Evolutionary conservation across 352 stramenopile species (phyloP).

Genomic region (Phytopythium oedochilum): DNA sequence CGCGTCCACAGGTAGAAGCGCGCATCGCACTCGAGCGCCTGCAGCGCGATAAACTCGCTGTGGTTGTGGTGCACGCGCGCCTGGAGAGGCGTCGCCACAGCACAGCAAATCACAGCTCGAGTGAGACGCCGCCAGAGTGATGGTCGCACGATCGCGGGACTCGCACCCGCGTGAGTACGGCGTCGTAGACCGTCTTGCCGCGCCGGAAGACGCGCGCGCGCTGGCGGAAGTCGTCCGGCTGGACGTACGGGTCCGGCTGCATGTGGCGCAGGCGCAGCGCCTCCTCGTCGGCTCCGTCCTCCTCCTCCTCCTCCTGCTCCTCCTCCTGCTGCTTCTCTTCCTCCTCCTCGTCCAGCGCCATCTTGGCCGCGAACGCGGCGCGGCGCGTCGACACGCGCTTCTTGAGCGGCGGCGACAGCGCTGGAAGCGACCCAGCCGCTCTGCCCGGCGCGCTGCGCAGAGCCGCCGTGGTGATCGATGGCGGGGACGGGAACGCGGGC

Average conservation of each 20-base stretch:
- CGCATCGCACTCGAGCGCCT: conserved; percentile 41
- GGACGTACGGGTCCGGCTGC: conserved; percentile 47
- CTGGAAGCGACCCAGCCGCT: conserved; percentile 11
- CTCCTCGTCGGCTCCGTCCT: conserved; percentile 8
- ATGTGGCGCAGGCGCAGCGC: conserved; percentile 17
- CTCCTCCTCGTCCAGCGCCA: conserved; percentile 26
- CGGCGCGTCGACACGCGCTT: conserved; percentile 37
- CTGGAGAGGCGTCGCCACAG: conserved; percentile 20
- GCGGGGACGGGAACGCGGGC: conserved; percentile 7
- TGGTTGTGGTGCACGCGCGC: conserved; percentile 53
- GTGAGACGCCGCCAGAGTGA: background rate
- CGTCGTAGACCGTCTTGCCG: conserved; percentile 40
- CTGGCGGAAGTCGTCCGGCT: conserved; percentile 28
- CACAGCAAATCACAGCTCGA: conserved; percentile 8
- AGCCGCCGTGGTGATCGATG: background rate
- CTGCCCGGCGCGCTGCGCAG: background rate
- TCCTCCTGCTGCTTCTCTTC: conserved; percentile 8
- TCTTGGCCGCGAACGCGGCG: conserved; percentile 26
- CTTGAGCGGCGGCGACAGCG: conserved; percentile 46
- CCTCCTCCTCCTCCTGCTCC: conserved; percentile 13
- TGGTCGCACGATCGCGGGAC: background rate
- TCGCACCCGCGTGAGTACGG: conserved; percentile 58
- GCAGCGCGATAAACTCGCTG: conserved; percentile 63
- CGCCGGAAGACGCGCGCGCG: conserved; percentile 33
- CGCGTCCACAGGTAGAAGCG: conserved; percentile 56